Evolutionary conservation across 139 green algal species (phyloP).

Genomic region (Chlorella sp.): DNA sequence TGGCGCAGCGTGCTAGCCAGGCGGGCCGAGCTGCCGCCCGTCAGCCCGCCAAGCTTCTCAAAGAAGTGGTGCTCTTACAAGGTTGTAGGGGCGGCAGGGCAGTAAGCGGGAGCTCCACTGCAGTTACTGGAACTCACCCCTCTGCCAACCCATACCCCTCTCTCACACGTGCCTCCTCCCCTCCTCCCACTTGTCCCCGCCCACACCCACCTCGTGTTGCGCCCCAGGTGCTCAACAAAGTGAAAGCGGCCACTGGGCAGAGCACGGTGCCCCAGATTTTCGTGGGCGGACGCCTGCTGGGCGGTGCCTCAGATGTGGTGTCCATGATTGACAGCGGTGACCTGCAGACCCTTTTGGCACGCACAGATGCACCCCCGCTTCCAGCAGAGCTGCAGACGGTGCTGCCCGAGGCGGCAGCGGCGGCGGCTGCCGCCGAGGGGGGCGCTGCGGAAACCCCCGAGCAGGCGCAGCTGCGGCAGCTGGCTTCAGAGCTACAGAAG

Average conservation of each 20-base stretch:
- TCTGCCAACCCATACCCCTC: too few relatives aligned
- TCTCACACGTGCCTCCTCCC: too few relatives aligned
- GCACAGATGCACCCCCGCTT: not conserved
- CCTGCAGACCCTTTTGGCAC: constrained; percentile 49
- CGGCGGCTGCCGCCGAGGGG: not conserved
- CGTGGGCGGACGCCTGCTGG: constrained; percentile 71
- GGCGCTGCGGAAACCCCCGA: not conserved
- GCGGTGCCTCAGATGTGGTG: constrained; percentile 76
- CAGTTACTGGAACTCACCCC: too few relatives aligned
- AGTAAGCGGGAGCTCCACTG: too few relatives aligned
- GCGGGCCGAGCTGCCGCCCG: too few relatives aligned
- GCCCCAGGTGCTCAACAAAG: constrained; percentile 44
- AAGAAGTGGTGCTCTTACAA: too few relatives aligned
- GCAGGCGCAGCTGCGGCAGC: not conserved
- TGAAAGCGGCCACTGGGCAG: constrained; percentile 71
- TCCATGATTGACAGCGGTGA: constrained; percentile 46
- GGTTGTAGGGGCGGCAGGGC: too few relatives aligned
- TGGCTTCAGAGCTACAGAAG: not conserved
- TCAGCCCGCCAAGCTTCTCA: too few relatives aligned
- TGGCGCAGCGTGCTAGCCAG: too few relatives aligned
- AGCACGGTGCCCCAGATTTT: constrained; percentile 90
- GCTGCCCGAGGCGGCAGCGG: not conserved
- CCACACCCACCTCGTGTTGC: too few relatives aligned
- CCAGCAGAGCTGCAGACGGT: constrained; percentile 10
- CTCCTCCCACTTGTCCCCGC: too few relatives aligned